Conservation (phyloP, 73 alveolate genomes). For the Blepharisma stoltei region DNA sequence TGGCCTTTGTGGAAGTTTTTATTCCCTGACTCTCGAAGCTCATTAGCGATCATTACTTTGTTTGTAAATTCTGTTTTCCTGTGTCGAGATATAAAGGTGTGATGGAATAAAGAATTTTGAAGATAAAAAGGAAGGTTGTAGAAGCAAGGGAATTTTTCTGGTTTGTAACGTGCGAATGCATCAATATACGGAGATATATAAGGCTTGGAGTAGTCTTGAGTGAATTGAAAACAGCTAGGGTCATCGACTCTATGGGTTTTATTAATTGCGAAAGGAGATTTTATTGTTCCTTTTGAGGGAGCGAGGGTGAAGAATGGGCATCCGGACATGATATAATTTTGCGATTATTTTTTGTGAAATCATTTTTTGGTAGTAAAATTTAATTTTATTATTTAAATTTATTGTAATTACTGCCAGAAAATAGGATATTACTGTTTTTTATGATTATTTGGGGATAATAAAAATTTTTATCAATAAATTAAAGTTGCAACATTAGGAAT, state of each 20-base stretch:
- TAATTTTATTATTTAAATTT: no score
- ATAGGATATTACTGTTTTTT: no score
- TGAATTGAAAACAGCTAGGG: background rate
- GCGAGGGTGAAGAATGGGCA: background rate
- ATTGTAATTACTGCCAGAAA: no score
- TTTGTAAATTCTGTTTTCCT: background rate
- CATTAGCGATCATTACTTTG: background rate
- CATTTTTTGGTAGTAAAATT: no score
- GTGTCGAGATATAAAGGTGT: background rate
- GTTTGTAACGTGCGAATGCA: background rate
- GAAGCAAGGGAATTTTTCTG: background rate
- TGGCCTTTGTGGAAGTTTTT: conserved; percentile 6
- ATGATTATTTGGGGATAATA: no score
- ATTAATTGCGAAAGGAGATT: background rate
- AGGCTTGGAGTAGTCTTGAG: background rate
- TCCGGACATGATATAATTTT: background rate
- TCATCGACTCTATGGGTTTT: background rate
- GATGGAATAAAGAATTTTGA: background rate
- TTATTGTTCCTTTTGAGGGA: background rate
- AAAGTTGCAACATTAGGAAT: no score
- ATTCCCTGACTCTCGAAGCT: background rate
- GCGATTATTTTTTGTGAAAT: no score
- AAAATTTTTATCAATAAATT: no score
- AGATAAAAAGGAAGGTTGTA: background rate
- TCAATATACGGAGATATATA: background rate